These are phyloP conservation scores for Cytospora schulzeri DNA, from an alignment of 2,329 filamentous ascomycete genomes.

Conservation along the genomic window DNA sequence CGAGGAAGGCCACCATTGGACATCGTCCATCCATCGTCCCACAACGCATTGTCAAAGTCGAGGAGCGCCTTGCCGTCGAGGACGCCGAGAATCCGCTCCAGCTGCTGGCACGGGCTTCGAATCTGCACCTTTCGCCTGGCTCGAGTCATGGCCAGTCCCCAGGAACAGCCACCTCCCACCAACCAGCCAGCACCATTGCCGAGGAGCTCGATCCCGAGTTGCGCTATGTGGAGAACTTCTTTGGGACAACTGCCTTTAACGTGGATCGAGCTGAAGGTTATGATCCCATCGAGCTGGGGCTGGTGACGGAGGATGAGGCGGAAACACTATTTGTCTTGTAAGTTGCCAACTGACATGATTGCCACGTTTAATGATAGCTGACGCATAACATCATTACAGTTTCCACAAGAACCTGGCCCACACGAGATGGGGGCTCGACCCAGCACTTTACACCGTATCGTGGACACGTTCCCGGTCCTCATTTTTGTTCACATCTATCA, in stretches of 20 bases:
- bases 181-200: conserved; percentile 28
- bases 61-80: conserved; percentile 63
- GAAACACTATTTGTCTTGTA: conserved; percentile 67
- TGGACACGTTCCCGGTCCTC: conserved; percentile 70
- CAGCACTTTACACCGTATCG: conserved; percentile 62
- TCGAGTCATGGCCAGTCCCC: conserved; percentile 30
- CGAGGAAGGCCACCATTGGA: conserved; percentile 6
- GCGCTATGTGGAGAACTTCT: conserved; percentile 63
- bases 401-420: conserved; percentile 72
- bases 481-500: conserved; percentile 72
- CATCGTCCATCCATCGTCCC: conserved; percentile 32
- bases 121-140: conserved; percentile 59
- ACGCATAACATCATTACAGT: conserved; percentile 40
- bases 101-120: conserved; percentile 71
- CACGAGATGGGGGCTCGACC: conserved; percentile 74
- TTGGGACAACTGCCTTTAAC: conserved; percentile 64
- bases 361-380: neutral
- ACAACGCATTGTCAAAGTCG: conserved; percentile 35
- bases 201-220: conserved; percentile 42
- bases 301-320: conserved; percentile 68
- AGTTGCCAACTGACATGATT: conserved; percentile 33
- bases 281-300: conserved; percentile 69
- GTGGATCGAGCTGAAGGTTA: conserved; percentile 65
- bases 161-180: conserved; percentile 24
- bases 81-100: conserved; percentile 77